phyloP scores from a whole-genome alignment of 352 stramenopile species.

The Ophiocytium majus region DNA sequence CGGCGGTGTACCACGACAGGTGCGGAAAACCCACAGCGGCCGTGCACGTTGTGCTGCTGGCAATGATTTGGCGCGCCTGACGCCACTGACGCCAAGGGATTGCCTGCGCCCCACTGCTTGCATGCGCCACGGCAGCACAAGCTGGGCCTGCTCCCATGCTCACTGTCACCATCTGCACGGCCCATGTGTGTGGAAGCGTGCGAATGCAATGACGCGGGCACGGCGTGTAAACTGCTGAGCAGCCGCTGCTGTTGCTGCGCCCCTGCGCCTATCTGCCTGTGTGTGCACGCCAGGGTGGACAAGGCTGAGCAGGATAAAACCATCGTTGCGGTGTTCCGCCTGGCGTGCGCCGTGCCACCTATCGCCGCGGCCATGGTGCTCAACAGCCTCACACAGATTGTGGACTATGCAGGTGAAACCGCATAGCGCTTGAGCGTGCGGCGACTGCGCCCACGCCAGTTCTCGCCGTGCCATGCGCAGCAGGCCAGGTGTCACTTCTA shows the following conservation, averaged over 20 bases:
- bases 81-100: too few relatives aligned
- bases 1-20: conserved; percentile 52
- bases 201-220: too few relatives aligned
- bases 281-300: conserved; percentile 32
- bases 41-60: conserved; percentile 36
- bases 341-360: conserved; percentile 43
- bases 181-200: too few relatives aligned
- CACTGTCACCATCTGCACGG: too few relatives aligned
- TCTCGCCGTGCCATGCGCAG: not conserved
- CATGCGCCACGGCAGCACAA: too few relatives aligned
- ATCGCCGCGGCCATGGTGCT: conserved; percentile 41
- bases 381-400: conserved; percentile 45
- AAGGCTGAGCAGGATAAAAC: conserved; percentile 41
- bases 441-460: too few relatives aligned
- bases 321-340: conserved; percentile 51
- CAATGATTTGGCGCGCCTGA: conserved; percentile 39
- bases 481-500: not conserved
- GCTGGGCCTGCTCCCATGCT: too few relatives aligned
- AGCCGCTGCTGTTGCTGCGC: too few relatives aligned
- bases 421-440: too few relatives aligned
- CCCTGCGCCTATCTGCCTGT: too few relatives aligned
- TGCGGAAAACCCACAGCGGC: conserved; percentile 38
- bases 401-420: conserved; percentile 55
- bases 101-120: too few relatives aligned
- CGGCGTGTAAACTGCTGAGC: too few relatives aligned